Percentiles rank a stretch among this genome's conserved stretches.
phyloP scores from a whole-genome alignment of 495 filamentous ascomycete species.

The Aspergillus ostianus region DNA sequence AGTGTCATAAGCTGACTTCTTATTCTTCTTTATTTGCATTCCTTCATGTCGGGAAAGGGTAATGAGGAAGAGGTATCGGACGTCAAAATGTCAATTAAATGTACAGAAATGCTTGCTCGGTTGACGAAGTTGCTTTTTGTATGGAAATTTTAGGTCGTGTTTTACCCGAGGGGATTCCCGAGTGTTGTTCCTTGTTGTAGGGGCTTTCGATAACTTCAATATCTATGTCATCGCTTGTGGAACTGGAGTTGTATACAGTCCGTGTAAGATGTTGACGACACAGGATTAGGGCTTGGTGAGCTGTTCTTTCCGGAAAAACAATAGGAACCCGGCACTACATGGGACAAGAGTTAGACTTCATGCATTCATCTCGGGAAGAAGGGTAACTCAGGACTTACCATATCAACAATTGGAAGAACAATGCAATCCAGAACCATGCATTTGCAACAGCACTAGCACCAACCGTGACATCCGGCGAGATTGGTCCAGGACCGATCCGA shows the following conservation, averaged over 20 bases:
- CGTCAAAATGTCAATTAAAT: conserved; percentile 7
- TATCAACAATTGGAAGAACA: conserved; percentile 60
- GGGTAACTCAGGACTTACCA: conserved; percentile 39
- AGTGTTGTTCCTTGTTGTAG: neutral
- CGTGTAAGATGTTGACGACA: too few relatives aligned
- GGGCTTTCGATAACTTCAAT: neutral
- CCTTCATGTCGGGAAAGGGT: too few relatives aligned
- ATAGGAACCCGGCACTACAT: conserved; percentile 57
- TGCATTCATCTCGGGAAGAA: neutral
- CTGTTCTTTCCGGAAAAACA: conserved; percentile 73
- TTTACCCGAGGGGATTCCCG: too few relatives aligned
- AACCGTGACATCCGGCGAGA: conserved; percentile 46
- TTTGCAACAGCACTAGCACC: conserved; percentile 49
- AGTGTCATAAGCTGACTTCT: neutral
- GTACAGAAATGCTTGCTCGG: conserved; percentile 4
- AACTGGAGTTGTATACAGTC: neutral
- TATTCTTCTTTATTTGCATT: too few relatives aligned
- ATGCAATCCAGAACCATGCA: conserved; percentile 65
- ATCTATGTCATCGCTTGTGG: neutral
- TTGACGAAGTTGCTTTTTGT: neutral
- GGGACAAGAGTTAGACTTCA: conserved; percentile 9
- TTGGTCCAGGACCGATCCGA: conserved; percentile 48
- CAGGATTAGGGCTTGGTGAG: conserved; percentile 58
- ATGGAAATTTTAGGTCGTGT: neutral
- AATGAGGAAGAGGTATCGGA: conserved; percentile 4